Base-by-base conservation (phyloP, 2,329 filamentous ascomycete genomes). In the Botrytis pseudocinerea region DNA sequence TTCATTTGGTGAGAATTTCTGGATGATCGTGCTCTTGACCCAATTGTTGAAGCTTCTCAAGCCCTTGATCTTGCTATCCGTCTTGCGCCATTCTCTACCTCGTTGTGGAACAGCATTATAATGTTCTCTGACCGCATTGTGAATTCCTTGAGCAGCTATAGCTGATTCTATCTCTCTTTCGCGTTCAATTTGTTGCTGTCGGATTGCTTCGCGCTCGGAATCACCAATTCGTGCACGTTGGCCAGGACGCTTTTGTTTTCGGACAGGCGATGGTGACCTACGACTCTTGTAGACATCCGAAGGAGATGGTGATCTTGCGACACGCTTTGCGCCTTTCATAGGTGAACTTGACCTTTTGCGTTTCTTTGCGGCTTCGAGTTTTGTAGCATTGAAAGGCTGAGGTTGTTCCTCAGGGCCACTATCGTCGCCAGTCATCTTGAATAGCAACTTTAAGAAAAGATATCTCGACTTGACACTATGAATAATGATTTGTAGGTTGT, bases 21-120 rank as follows among this genome's bases (percentile, higher is more conserved):
- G 95, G 77, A 99, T 98, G 78, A 98, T 89, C 68, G 93, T 95
- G 80, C 94, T 97, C 86, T 99, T 99, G 83, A 99, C 89, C 96
- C 96, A 99, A 83, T 99, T 99, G 85, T 99, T 99, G 86, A 97
- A 96, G 77, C 92, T 93, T 70, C 96, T 90, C 70, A 99, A 85
- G 0, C 96, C 96, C 84, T 97, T 97, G 85, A 99, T 99, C 79
- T 93, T 92, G 82, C 93, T 97, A 79, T 97, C 94, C 10, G 94
- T 97, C 81, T 92, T 94, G 68, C 96, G 90, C 95, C 96, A 99
- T 80, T 98, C 94, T 71, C 95, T 90, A 20, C 96, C 96, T 44
- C 95, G 90, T 84, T 99, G 93, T 0, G 95, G 95, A 0, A 98
- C 95, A 54, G 93, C 91, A 83, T 99, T 99, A 87, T 99, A 99